Conservation (phyloP, 345 rosid genomes). For the Gossypium stocksii region DNA sequence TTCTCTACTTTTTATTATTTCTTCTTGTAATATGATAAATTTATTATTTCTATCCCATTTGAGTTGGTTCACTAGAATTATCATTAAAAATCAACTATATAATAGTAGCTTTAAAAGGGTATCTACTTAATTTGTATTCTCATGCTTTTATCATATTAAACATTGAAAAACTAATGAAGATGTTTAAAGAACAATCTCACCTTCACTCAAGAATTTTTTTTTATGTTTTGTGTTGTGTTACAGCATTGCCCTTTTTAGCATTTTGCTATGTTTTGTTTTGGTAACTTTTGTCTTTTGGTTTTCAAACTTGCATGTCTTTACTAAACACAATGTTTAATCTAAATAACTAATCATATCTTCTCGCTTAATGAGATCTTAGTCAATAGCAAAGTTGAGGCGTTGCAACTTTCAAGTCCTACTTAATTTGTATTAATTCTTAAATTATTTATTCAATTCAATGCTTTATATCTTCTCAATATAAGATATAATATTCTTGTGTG, state of each 20-base stretch:
- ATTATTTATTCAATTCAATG: no score
- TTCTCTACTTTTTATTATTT: no score
- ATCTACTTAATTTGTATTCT: not conserved
- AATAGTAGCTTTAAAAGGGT: not conserved
- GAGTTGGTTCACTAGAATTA: not conserved
- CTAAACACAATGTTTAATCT: no score
- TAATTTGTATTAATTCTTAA: no score
- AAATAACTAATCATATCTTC: no score
- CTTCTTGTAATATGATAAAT: no score
- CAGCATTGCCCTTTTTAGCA: not conserved
- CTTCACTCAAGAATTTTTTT: not conserved
- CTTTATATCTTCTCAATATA: no score
- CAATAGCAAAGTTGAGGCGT: no score
- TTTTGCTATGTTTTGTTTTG: not conserved
- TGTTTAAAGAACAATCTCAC: slow-evolving; percentile 9
- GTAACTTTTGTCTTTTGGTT: not conserved
- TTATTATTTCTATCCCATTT: no score
- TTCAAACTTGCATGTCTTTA: not conserved
- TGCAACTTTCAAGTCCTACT: no score
- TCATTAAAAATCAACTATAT: not conserved
- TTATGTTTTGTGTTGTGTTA: not conserved
- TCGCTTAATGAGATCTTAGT: no score
- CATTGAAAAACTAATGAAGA: not conserved
- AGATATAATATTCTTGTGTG: no score
- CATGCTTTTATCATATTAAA: not conserved